Percentiles rank a stretch among this genome's conserved stretches.
Evolutionary conservation across 139 green algal species (phyloP).

Genomic region (Choricystis sp.): DNA sequence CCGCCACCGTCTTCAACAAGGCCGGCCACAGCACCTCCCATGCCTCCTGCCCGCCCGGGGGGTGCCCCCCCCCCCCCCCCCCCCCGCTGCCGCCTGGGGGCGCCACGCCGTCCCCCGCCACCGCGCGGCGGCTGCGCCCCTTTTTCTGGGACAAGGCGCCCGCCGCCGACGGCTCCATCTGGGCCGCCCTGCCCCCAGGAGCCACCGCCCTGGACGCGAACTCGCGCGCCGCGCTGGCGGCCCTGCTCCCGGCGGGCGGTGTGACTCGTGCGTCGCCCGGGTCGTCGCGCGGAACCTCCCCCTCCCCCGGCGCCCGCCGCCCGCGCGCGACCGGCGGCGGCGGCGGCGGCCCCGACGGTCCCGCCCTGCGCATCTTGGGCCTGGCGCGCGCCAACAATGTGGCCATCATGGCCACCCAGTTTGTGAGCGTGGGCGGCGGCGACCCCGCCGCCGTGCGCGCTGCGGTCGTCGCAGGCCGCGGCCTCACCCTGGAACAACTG

Average conservation of each 20-base stretch:
- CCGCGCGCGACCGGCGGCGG: neutral
- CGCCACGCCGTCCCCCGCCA: conserved; percentile 1
- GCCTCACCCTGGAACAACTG: conserved; percentile 28
- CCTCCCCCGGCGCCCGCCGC: conserved; percentile 1
- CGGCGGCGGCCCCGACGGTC: neutral
- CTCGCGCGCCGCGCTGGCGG: neutral
- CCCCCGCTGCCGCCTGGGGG: neutral
- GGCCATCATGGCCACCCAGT: conserved; percentile 59
- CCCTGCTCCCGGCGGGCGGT: neutral
- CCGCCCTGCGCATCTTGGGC: conserved; percentile 20
- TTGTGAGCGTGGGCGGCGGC: conserved; percentile 18
- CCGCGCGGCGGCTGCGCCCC: conserved; percentile 19
- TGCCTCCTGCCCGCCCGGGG: conserved; percentile 1
- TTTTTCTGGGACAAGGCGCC: conserved; percentile 32
- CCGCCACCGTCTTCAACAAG: conserved; percentile 6
- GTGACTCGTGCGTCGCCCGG: neutral
- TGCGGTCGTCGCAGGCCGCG: neutral
- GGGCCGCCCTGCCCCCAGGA: conserved; percentile 11
- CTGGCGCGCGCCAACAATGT: conserved; percentile 54
- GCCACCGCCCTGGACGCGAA: conserved; percentile 6
- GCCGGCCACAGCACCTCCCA: neutral
- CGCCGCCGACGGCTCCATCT: conserved; percentile 18
- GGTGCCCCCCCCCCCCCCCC: neutral
- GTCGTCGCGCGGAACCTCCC: neutral
- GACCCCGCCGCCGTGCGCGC: neutral